phyloP scores from a whole-genome alignment of 345 rosid species.

The Raphanus sativus region DNA sequence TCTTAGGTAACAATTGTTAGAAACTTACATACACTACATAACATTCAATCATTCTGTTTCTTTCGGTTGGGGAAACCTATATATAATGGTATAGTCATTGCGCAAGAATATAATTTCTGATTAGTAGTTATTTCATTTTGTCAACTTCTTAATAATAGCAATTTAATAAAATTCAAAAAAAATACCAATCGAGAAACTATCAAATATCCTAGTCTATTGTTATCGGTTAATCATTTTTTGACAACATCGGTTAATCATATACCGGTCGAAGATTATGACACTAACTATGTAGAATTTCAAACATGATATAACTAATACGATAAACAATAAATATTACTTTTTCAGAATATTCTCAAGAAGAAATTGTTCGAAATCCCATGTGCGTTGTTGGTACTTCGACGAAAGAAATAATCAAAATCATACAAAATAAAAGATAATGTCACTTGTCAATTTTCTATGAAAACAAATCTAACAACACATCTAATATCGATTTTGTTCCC shows the following conservation, averaged over 20 bases:
- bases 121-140: not conserved
- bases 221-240: not conserved
- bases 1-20: not conserved
- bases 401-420: conserved; percentile 3
- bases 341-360: not conserved
- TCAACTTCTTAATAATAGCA: conserved; percentile 1
- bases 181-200: not conserved
- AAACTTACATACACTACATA: not conserved
- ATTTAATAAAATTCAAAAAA: not conserved
- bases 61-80: not conserved
- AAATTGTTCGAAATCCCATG: conserved; percentile 14
- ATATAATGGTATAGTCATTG: not conserved
- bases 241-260: not conserved
- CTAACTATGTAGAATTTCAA: conserved; percentile 2
- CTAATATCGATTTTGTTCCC: conserved; percentile 7
- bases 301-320: not conserved
- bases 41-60: not conserved
- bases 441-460: not conserved
- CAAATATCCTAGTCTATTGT: not conserved
- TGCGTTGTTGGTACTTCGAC: conserved; percentile 20
- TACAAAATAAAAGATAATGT: not conserved
- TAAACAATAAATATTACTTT: too few relatives aligned
- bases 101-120: too few relatives aligned
- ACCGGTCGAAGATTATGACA: conserved; percentile 24
- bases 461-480: conserved; percentile 14